Evolutionary conservation across 2,329 filamentous ascomycete species (phyloP), one percentile per base, ranked within the genome.

Genomic region (Aspergillus quadricinctus): DNA sequence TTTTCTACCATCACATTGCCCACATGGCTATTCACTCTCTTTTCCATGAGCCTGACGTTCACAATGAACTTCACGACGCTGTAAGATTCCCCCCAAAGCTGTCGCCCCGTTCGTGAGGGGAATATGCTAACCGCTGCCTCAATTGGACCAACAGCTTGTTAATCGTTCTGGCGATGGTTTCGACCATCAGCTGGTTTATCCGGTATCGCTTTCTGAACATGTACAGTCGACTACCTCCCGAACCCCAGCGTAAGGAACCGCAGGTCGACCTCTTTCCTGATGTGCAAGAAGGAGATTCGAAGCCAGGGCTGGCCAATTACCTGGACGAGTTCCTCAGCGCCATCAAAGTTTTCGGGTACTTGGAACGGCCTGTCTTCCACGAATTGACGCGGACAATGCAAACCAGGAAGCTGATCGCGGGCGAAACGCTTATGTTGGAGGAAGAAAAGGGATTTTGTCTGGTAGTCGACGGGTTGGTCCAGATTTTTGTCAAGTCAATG

Each of bases 31-130:
- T 99, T 96, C 72, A 89, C 87, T 5, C 80, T 96, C 60, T 90
- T 96, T 69, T 96, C 92, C 5, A 93, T 91, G 61, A 97, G 90
- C 73, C 80, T 96, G 79, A 99, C 94, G 0, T 90, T 99, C 69
- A 99, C 94, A 10, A 95, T 99, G 92, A 97, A 97, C 72, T 93
- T 94, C 65, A 97, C 93, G 21, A 99, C 94, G 19, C 76, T 99
- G 86, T 95, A 85, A 70, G 86, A 50, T 40, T 46, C 1, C 17
- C 41, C 29, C 40, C 3, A 50, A 40, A 17, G 11, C 21, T 11
- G 6, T 3, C 28, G 31, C 4, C 17, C 6, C 14, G 11, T 53
- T 27, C 23, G 67, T 25, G 31, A 45, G 27, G n/a, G 6, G 37
- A 41, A 27, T 53, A 21, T n/a, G 50, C 53, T 58, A 27, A 61